phyloP scores from a whole-genome alignment of 2,329 filamentous ascomycete genomes.

The Ophiostoma novo-ulmi region DNA sequence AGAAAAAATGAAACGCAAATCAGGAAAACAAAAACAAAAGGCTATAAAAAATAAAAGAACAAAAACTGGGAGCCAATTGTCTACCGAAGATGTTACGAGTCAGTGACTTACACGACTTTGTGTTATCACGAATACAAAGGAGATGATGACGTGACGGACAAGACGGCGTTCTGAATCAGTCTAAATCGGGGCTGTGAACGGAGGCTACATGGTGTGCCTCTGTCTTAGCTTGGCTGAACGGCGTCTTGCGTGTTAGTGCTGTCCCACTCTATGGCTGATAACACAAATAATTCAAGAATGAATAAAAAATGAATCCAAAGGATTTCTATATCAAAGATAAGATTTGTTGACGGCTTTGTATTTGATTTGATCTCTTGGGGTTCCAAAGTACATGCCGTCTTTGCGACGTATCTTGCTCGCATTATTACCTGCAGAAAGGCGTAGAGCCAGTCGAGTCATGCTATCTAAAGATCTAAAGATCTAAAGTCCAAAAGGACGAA shows the following conservation, averaged over 20 bases:
- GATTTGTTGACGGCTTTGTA: neutral
- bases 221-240: neutral
- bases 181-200: neutral
- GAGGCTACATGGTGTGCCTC: neutral
- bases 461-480: neutral
- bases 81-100: neutral
- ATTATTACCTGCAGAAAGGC: neutral
- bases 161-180: conserved; percentile 3
- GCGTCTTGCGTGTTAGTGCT: conserved; percentile 8
- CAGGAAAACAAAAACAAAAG: neutral
- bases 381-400: neutral
- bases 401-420: neutral
- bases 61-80: neutral
- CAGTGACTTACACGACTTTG: neutral
- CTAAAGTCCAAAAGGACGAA: neutral
- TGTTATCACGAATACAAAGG: conserved; percentile 16
- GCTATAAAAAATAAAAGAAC: neutral
- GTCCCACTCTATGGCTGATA: neutral
- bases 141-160: neutral
- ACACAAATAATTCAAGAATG: neutral
- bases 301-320: neutral
- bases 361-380: neutral
- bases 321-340: neutral
- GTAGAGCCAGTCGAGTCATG: conserved; percentile 6
- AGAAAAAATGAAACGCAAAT: neutral